Evolutionary conservation across 148 eudicot genomes (phyloP), one percentile per base, ranked within the genome.

Genomic region (Vaccinium macrocarpon): DNA sequence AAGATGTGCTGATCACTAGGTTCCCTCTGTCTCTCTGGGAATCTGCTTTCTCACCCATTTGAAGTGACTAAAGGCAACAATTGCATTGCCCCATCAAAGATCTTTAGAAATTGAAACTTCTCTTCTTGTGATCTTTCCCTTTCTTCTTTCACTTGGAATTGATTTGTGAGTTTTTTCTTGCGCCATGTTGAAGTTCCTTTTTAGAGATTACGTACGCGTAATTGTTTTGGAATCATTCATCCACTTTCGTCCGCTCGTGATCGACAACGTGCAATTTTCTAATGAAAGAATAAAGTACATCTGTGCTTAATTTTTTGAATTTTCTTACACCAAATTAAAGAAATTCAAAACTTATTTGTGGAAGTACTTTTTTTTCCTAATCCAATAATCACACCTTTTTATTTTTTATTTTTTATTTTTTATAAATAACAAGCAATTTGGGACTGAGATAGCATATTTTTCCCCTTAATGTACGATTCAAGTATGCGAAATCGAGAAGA

Each of bases 11-110:
- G 35, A 66, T 82, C 57, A 70, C 25, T 70, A 49, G 61, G 74
- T 23, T 62, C 38, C 57, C 74, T 59, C 27, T 49, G 50, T 61
- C 79, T 84, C 73, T 84, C 48, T 53, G 32, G 89, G 89, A 89
- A 85, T 87, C 91, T 88, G 79, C 90, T 90, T 88, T 88, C 87
- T 88, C 87, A 61, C 56, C 49, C 12, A 76, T 76, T 76, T 85
- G 87, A 74, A 78, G 85, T 84, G 87, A 87, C 80, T 56, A 71
- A 80, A 29, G 71, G 79, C 76, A 71, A 15, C 42, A 27, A 29
- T 29, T 10, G 49, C 42, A 66, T 15, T 35, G 46, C 42, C 82
- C 82, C 38, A 61, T 59, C 72, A 59, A 42, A 23, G 55, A 76
- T 12, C 35, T 4, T 4, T 16, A 49, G 3, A 5, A n/a, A 56